These are phyloP conservation scores for Amaranthus hypochondriacus DNA, from an alignment of 148 eudicot genomes.

Conservation along the genomic window DNA sequence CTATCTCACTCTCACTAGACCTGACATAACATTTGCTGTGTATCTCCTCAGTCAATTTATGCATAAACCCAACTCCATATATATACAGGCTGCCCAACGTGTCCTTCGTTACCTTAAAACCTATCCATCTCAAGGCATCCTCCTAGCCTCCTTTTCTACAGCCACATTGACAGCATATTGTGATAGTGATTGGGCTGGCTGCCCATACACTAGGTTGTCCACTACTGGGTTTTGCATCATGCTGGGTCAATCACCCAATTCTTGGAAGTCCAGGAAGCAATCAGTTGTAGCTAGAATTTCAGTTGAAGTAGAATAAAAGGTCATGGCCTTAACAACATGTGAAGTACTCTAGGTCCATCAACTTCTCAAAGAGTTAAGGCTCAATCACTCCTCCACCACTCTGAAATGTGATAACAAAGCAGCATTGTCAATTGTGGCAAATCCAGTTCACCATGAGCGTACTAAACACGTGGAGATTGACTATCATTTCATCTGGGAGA, in stretches of 20 bases:
- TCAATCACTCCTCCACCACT: neutral
- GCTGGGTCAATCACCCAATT: neutral
- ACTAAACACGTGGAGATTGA: constrained; percentile 5
- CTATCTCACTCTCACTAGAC: constrained; percentile 5
- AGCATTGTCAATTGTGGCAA: neutral
- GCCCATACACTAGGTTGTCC: neutral
- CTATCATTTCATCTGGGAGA: neutral
- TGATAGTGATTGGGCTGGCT: constrained; percentile 7
- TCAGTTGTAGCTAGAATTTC: too few relatives aligned
- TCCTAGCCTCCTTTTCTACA: neutral
- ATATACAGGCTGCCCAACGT: neutral
- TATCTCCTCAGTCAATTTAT: neutral
- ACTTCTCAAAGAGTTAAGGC: neutral
- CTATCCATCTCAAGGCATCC: neutral
- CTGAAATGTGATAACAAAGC: constrained; percentile 8
- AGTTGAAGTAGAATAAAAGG: too few relatives aligned
- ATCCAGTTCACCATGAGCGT: constrained; percentile 1
- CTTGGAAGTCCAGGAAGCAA: constrained; percentile 6
- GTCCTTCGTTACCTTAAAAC: neutral
- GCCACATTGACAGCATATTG: neutral
- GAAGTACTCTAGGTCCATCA: neutral
- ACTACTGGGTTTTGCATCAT: neutral
- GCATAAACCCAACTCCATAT: neutral
- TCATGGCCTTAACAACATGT: too few relatives aligned
- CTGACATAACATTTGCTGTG: neutral